Evolutionary conservation across 1,139 yeast species (phyloP), one percentile per base, ranked within the genome.

Genomic region (Zhuliangozyma blackwelliae): DNA sequence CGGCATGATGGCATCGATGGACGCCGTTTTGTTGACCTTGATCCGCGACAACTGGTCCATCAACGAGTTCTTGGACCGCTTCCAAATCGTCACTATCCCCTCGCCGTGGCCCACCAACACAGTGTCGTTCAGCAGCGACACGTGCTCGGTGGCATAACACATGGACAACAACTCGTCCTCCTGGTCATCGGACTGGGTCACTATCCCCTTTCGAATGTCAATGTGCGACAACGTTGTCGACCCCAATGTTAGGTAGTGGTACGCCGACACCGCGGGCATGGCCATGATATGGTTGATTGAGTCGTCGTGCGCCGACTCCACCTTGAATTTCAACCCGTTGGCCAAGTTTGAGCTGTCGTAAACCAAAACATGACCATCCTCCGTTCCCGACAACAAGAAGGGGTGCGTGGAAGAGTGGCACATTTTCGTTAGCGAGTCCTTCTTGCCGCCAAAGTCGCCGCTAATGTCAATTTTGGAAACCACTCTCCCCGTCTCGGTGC

Each of bases 81-180:
- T 80, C 98, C 97, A 92, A n/a, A 85, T 68, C 0, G 97, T 88
- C 6, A 88, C 72, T n/a, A 88, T 76, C 2, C 97, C 97, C 55
- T 85, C 95, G 3, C 95, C 90, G 79, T 89, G 90, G 50, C 90
- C 80, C 0, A 84, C 85, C 16, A 82, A 68, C 3, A 80, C 79
- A 3, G 75, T 68, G 31, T 82, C 88, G 41, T 77, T 82, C 20
- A 70, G 67, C n/a, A 75, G 78, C 4, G 42, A 27, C 10, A 45
- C 33, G 28, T 41, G 39, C 44, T 82, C 85, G 2, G 66, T 54
- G 0, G 82, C 75, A 61, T 75, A 82, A 34, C 87, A 69, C 56
- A 89, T 84, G 34, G 92, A 72, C 35, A 90, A 61, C 25, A 92
- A 65, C 55, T 92, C 98, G 52, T 92, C 97, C 47, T 86, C 96